Conservation (phyloP, 139 green algal species). For the Deuterostichococcus epilithicus region DNA sequence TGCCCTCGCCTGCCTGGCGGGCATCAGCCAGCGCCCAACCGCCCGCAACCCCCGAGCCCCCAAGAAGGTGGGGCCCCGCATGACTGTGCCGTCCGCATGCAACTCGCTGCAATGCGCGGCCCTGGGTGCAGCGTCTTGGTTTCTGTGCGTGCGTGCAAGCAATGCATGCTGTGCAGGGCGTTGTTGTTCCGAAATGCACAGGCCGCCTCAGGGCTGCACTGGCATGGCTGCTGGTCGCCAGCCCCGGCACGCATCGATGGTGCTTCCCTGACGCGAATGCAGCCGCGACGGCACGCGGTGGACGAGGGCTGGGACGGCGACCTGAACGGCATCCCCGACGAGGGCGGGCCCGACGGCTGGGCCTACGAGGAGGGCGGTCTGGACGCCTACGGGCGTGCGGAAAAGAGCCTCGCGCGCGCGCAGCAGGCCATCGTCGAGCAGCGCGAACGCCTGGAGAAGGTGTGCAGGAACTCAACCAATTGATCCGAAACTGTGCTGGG, state of each 20-base stretch:
- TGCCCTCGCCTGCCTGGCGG: slow-evolving; percentile 11
- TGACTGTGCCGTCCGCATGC: too few species aligned
- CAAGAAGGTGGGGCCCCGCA: neutral
- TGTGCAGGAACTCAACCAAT: too few species aligned
- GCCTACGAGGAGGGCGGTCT: neutral
- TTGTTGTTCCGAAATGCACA: too few species aligned
- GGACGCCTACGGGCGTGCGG: neutral
- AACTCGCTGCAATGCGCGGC: too few species aligned
- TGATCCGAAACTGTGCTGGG: too few species aligned
- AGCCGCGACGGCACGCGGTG: neutral
- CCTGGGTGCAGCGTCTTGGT: too few species aligned
- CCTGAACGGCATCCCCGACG: neutral
- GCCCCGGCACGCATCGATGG: too few species aligned
- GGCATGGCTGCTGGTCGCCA: too few species aligned
- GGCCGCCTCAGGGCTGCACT: too few species aligned
- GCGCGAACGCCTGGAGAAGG: neutral
- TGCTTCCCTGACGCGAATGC: too few species aligned
- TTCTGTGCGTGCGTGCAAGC: too few species aligned
- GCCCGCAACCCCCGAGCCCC: neutral
- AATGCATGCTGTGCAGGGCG: too few species aligned
- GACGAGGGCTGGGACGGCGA: neutral
- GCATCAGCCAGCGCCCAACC: neutral
- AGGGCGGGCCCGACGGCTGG: neutral
- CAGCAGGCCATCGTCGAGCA: neutral
- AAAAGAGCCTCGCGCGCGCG: neutral